Conservation (phyloP, 2,329 filamentous ascomycete species). For the Microsporum audouinii region DNA sequence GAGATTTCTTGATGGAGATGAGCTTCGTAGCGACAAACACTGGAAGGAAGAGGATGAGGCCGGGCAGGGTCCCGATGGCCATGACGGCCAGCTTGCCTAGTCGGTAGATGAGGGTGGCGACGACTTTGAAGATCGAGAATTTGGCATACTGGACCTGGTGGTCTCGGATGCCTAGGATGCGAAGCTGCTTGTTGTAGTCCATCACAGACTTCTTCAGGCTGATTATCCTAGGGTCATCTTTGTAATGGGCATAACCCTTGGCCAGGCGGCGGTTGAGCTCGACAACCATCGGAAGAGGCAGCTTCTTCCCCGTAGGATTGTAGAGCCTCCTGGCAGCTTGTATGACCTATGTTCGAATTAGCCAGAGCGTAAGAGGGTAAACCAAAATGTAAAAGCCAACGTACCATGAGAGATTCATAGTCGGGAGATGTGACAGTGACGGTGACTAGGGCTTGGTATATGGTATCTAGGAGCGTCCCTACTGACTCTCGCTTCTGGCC, state of each 20-base stretch:
- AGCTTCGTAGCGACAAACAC: conserved; percentile 75
- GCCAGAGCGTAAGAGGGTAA: not conserved
- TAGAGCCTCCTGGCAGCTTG: conserved; percentile 89
- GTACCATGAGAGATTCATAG: conserved; percentile 84
- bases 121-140: conserved; percentile 64
- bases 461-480: conserved; percentile 68
- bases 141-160: conserved; percentile 90
- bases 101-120: conserved; percentile 68
- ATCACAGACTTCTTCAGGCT: conserved; percentile 63
- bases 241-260: conserved; percentile 84
- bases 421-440: conserved; percentile 89
- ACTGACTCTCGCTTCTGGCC: conserved; percentile 81
- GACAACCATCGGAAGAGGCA: conserved; percentile 82
- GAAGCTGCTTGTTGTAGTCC: conserved; percentile 76
- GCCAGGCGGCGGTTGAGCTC: conserved; percentile 87
- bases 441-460: conserved; percentile 71
- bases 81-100: conserved; percentile 65
- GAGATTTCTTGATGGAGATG: conserved; percentile 71
- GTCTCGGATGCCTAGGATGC: conserved; percentile 76
- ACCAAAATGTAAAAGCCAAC: conserved; percentile 12
- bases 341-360: conserved; percentile 50
- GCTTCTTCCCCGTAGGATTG: conserved; percentile 85
- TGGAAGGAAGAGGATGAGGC: conserved; percentile 74
- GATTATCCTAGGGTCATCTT: conserved; percentile 75
- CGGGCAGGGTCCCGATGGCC: conserved; percentile 70